Evolutionary conservation across 2,329 filamentous ascomycete species (phyloP).

Genomic region (Chrysoporthe austroafricana): DNA sequence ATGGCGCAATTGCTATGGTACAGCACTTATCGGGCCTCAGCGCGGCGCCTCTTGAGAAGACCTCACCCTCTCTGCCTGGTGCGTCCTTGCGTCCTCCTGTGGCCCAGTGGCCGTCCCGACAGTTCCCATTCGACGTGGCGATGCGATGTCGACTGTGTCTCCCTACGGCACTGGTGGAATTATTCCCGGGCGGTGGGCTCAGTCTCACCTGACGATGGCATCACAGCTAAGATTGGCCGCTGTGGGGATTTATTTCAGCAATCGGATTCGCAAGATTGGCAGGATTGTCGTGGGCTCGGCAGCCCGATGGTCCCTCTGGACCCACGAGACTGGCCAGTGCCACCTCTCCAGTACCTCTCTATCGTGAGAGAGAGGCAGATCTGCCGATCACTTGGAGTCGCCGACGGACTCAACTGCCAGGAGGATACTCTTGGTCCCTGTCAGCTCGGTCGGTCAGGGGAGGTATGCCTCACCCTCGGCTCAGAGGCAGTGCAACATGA

Average conservation of each 20-base stretch:
- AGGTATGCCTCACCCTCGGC: background rate
- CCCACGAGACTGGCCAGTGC: background rate
- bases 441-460: background rate
- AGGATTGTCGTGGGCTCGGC: slow-evolving; percentile 10
- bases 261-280: background rate
- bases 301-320: background rate
- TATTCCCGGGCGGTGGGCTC: background rate
- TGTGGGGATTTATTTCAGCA: background rate
- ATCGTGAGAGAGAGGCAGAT: background rate
- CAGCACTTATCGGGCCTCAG: background rate
- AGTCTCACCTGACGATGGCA: background rate
- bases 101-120: background rate
- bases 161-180: background rate
- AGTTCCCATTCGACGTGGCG: background rate
- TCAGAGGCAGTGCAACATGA: background rate
- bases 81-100: too few species aligned
- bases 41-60: background rate
- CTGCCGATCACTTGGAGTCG: slow-evolving; percentile 8
- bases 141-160: background rate
- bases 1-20: background rate
- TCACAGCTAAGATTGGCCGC: background rate
- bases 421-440: background rate
- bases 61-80: background rate
- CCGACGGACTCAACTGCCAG: background rate
- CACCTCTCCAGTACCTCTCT: too few species aligned